These are phyloP conservation scores for Colletotrichum sojae DNA, from an alignment of 2,329 filamentous ascomycete genomes.

Conservation along the genomic window DNA sequence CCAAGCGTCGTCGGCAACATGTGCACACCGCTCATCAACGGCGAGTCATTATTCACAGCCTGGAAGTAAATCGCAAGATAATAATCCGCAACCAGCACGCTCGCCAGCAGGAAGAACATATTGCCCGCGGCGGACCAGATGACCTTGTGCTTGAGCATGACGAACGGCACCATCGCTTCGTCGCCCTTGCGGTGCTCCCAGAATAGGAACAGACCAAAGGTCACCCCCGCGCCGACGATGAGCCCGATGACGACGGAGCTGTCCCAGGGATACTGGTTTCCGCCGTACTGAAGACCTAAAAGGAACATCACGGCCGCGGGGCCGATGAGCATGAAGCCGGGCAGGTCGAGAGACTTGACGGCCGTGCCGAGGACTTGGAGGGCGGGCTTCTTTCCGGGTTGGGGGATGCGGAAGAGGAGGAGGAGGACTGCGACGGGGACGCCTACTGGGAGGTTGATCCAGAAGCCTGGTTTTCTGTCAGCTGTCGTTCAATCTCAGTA, in stretches of 20 bases:
- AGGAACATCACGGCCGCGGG: slow-evolving; percentile 57
- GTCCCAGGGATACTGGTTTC: slow-evolving; percentile 56
- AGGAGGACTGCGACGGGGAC: slow-evolving; percentile 37
- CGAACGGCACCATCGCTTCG: slow-evolving; percentile 64
- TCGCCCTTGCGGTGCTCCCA: slow-evolving; percentile 62
- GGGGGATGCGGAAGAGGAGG: slow-evolving; percentile 43
- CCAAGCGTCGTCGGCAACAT: slow-evolving; percentile 46
- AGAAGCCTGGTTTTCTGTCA: slow-evolving; percentile 40
- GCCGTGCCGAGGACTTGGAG: slow-evolving; percentile 18
- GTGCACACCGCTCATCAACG: slow-evolving; percentile 46
- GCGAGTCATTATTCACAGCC: slow-evolving; percentile 51
- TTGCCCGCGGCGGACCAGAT: slow-evolving; percentile 59
- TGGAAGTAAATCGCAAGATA: slow-evolving; percentile 68
- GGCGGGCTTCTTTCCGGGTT: slow-evolving; percentile 32
- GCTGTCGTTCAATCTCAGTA: too few species aligned
- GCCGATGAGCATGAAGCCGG: slow-evolving; percentile 59
- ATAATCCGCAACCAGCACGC: slow-evolving; percentile 61
- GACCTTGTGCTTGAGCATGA: slow-evolving; percentile 58
- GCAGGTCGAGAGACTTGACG: slow-evolving; percentile 52
- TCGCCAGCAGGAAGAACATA: slow-evolving; percentile 58
- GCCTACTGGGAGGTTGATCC: slow-evolving; percentile 47
- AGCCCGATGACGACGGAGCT: slow-evolving; percentile 56
- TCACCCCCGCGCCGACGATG: slow-evolving; percentile 53
- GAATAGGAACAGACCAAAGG: slow-evolving; percentile 52
- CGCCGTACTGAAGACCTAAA: slow-evolving; percentile 60